Evolutionary conservation across 1,284 basidiomycete genomes (phyloP).

Genomic region (Malassezia sp.): DNA sequence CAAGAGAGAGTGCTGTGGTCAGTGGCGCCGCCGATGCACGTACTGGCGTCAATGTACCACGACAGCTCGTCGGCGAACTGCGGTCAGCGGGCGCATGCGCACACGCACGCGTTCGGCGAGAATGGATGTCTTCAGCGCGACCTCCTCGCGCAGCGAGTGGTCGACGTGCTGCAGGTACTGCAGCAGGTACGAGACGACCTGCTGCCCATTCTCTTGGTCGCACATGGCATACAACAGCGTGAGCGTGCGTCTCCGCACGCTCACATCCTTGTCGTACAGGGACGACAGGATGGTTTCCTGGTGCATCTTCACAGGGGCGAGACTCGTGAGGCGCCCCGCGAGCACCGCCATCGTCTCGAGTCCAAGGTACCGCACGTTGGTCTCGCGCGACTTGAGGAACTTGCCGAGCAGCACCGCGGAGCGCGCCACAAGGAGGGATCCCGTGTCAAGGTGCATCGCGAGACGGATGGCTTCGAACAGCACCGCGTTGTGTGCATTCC

Average conservation of each 20-base stretch:
- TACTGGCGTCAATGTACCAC: constrained; percentile 47
- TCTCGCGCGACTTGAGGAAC: constrained; percentile 94
- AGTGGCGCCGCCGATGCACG: constrained; percentile 37
- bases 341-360: constrained; percentile 97
- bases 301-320: constrained; percentile 86
- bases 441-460: constrained; percentile 89
- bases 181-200: constrained; percentile 86
- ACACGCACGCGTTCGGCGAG: constrained; percentile 59
- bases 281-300: constrained; percentile 89
- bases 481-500: constrained; percentile 96
- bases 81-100: neutral
- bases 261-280: constrained; percentile 91
- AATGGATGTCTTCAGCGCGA: constrained; percentile 97
- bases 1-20: constrained; percentile 87
- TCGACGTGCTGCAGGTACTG: constrained; percentile 87
- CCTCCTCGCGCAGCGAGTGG: constrained; percentile 88
- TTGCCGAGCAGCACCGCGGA: constrained; percentile 84
- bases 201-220: constrained; percentile 83
- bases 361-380: constrained; percentile 93
- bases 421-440: constrained; percentile 73
- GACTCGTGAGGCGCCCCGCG: constrained; percentile 69
- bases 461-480: constrained; percentile 95
- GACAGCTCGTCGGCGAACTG: constrained; percentile 71
- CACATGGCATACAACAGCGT: constrained; percentile 99
- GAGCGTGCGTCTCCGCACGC: constrained; percentile 80